phyloP scores from a whole-genome alignment of 306 rosid genomes.

The Trifolium subterraneum region DNA sequence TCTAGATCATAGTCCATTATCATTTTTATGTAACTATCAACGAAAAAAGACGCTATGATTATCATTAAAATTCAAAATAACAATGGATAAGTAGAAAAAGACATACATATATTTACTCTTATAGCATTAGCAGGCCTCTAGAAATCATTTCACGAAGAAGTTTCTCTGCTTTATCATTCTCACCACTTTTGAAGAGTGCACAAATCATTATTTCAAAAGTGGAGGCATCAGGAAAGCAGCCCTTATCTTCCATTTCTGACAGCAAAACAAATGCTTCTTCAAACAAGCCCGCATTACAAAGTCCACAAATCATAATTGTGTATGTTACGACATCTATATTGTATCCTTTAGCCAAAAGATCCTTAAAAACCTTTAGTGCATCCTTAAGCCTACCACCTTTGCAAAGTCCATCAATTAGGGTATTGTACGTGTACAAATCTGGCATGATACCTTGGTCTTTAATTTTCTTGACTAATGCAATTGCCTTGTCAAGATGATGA shows the following conservation, averaged over 20 bases:
- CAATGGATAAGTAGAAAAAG: background rate
- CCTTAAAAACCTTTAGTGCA: background rate
- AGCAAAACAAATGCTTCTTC: constrained; percentile 2
- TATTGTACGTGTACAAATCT: background rate
- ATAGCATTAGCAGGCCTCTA: background rate
- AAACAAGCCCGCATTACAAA: constrained; percentile 12
- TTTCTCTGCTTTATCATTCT: background rate
- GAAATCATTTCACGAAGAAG: background rate
- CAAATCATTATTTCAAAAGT: background rate
- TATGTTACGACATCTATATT: fast-evolving
- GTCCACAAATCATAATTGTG: background rate
- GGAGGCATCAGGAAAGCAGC: background rate
- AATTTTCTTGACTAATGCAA: background rate
- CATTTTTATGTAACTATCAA: no score
- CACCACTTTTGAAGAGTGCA: background rate
- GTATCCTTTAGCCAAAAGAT: constrained; percentile 24
- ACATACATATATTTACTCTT: background rate
- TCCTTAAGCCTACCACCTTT: background rate
- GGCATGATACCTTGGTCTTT: background rate
- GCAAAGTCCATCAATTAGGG: background rate
- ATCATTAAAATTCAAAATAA: no score
- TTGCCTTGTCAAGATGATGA: background rate
- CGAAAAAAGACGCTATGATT: no score
- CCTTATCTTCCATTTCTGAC: constrained; percentile 8
- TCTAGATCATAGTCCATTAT: no score